Conservation (phyloP, 768 basidiomycete genomes). For the Amanita thiersii region DNA sequence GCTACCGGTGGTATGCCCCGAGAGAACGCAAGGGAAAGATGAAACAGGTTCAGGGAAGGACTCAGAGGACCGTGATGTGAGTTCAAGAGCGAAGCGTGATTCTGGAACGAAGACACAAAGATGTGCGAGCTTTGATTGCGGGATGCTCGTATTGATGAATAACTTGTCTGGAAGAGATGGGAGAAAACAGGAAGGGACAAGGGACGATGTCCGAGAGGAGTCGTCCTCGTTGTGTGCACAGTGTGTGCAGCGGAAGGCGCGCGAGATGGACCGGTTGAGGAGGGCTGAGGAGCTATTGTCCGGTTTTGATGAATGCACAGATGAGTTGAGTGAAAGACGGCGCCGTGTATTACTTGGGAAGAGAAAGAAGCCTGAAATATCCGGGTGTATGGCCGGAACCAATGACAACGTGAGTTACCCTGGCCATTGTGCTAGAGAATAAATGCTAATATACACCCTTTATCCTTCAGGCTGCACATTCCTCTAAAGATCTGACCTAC, state of each 20-base stretch:
- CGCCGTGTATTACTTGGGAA: too few species aligned
- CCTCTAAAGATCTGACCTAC: too few species aligned
- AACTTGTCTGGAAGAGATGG: conserved; percentile 7
- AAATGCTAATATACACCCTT: too few species aligned
- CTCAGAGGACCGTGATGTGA: conserved; percentile 1
- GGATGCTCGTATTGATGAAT: conserved; percentile 4
- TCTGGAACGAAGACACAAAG: too few species aligned
- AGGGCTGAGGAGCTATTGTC: neutral
- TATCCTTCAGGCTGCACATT: too few species aligned
- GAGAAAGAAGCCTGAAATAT: too few species aligned
- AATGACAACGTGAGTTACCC: too few species aligned
- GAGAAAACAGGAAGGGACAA: conserved; percentile 4
- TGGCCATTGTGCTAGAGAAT: too few species aligned
- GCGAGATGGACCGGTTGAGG: neutral
- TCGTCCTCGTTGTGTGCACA: conserved; percentile 8
- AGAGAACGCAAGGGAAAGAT: conserved; percentile 16
- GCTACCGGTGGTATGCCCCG: too few species aligned
- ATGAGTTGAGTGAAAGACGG: too few species aligned
- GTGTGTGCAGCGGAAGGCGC: conserved; percentile 6
- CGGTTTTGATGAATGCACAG: too few species aligned
- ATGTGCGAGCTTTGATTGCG: conserved; percentile 19
- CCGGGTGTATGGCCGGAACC: too few species aligned
- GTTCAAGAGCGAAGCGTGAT: conserved; percentile 7
- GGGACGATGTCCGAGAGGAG: neutral
- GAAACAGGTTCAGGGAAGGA: conserved; percentile 9